Evolutionary conservation across 164 flowering plant genomes (phyloP).

Genomic region (Vitis rupestris): DNA sequence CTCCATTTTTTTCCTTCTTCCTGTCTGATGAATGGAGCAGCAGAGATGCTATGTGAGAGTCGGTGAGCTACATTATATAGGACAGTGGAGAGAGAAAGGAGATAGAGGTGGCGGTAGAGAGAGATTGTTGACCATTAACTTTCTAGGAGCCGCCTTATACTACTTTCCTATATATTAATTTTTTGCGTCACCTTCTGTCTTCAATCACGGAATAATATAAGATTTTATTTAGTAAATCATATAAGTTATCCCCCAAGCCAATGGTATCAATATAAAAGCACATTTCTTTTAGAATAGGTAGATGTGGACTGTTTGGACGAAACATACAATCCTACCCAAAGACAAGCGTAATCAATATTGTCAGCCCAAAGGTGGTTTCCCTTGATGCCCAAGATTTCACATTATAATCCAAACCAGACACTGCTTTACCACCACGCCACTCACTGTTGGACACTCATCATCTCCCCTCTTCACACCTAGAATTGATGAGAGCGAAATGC

Average conservation of each 20-base stretch:
- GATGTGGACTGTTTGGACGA: background rate
- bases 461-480: too few species aligned
- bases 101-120: background rate
- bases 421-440: too few species aligned
- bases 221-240: too few species aligned
- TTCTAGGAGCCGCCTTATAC: constrained; percentile 24
- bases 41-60: background rate
- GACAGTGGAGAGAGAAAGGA: too few species aligned
- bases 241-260: too few species aligned
- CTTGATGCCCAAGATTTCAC: too few species aligned
- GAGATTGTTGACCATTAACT: constrained; percentile 16
- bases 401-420: too few species aligned
- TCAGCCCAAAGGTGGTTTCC: background rate
- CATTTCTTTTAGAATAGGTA: background rate
- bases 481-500: too few species aligned
- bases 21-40: background rate
- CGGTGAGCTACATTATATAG: background rate
- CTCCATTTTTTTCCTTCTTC: background rate
- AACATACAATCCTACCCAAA: too few species aligned
- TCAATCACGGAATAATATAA: too few species aligned
- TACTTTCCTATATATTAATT: constrained; percentile 1
- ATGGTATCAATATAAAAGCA: too few species aligned
- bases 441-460: too few species aligned
- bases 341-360: background rate
- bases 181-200: background rate